Base-by-base conservation (phyloP, 306 rosid genomes). In the Malus asiatica region DNA sequence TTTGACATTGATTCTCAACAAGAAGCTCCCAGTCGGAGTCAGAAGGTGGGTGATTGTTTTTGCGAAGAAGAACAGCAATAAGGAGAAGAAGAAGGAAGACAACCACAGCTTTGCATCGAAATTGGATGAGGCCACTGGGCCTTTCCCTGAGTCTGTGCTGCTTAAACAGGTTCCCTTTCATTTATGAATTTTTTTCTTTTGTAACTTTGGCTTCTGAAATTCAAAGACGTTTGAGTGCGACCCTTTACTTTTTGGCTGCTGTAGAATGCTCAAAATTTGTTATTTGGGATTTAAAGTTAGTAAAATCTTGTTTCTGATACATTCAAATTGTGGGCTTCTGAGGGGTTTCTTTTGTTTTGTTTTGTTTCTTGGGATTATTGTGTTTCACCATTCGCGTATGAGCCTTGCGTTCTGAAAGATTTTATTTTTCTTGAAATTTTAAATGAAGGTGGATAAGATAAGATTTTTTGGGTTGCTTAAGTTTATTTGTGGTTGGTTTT, bases 61-160 rank as follows among this genome's bases (percentile, higher is more conserved):
- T 20, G 90, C 91, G 23, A 83, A 79, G 58, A 86, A 77, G 77
- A 83, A 81, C 63, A 59, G 63, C 15, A 84, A 79, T 55, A 20
- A 66, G 42, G 61, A 83, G 69, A 74, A 79, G 70, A 82, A 87
- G 65, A 85, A 83, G 74, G 86, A 85, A 66, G 97, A 95, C 78
- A 63, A 7, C 22, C 96, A 92, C 62, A 85, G 84, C 80, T 88
- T 85, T 53, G 82, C 74, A 4, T 79, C 97, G 15, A 90, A 86
- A 78, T 90, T 88, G 0, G 90, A 90, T 45, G 98, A 92, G 73
- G 82, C 73, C 73, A 84, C 87, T 8, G 94, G 93, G 29, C 83
- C 83, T 82, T 95, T 95, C 84, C 98, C 98, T 60, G 97, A 95
- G 84, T 87, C 98, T 35, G 96, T 95, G 48, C 90, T 95, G 5